Conservation (phyloP, 768 basidiomycete species). For the Scleroderma citrinum region DNA sequence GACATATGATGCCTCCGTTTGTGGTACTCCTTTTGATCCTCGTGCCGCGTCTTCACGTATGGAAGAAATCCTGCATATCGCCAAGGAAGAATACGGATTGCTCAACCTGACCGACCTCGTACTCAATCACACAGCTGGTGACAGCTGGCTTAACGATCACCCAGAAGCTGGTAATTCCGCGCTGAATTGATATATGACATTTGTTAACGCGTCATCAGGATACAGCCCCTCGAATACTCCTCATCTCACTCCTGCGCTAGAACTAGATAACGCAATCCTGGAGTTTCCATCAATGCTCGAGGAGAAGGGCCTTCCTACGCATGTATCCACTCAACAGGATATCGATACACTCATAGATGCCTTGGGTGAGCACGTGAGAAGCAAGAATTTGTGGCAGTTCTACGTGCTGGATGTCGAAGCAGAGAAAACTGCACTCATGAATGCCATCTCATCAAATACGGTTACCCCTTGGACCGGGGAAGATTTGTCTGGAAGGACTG, state of each 20-base stretch:
- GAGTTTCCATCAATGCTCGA: conserved; percentile 67
- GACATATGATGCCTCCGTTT: conserved; percentile 73
- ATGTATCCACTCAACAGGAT: conserved; percentile 59
- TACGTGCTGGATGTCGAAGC: conserved; percentile 76
- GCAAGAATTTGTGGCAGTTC: conserved; percentile 84
- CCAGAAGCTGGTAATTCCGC: conserved; percentile 80
- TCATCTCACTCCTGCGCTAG: conserved; percentile 87
- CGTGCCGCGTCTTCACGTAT: conserved; percentile 54
- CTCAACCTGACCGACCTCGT: conserved; percentile 93
- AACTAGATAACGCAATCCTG: conserved; percentile 83
- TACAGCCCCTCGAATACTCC: conserved; percentile 89
- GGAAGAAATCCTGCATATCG: conserved; percentile 58
- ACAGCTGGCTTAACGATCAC: conserved; percentile 90
- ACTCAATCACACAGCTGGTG: conserved; percentile 94
- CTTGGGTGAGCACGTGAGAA: conserved; percentile 55
- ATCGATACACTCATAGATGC: conserved; percentile 59
- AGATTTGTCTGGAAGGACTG: conserved; percentile 50
- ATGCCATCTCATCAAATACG: conserved; percentile 27
- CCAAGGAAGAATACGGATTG: conserved; percentile 82
- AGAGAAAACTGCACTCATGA: conserved; percentile 52
- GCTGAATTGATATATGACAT: neutral
- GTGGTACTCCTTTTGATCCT: conserved; percentile 36
- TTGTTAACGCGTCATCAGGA: conserved; percentile 41
- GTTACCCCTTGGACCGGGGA: conserved; percentile 57
- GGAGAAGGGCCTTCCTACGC: conserved; percentile 65